Base-by-base conservation (phyloP, 805 yeast species). In the Osmozyma mogii region DNA sequence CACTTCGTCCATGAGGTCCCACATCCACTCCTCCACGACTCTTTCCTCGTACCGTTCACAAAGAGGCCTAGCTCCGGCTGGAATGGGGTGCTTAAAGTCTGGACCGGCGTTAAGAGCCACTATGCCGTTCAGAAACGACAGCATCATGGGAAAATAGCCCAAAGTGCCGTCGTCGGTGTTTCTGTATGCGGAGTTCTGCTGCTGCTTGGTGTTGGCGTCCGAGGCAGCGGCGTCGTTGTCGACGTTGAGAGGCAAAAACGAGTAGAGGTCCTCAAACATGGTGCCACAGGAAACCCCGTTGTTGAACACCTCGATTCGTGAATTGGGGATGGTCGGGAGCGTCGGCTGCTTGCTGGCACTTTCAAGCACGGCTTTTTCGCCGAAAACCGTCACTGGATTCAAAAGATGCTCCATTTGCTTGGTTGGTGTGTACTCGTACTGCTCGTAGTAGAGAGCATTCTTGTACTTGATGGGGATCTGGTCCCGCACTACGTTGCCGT, bases 131-230 rank as follows among this genome's bases (percentile, higher is more conserved):
- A 74, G 75, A 49, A 74, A 92, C 15, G 81, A 82, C 31, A 95
- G 82, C 19, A 84, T 66, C 61, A 87, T 84, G 1, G 98, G 97
- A 55, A 78, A 92, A 50, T 92, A 92, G 0, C 97, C 98, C 31
- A 85, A 56, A 24, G 74, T 61, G 1, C 95, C 95, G 49, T 92
- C 96, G 50, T 92, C 94, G 44, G 72, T 46, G 49, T 64, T 42
- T 27, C 48, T 41, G 40, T 56, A 58, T 27, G 50, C 58, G 39
- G 55, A 61, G 38, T 63, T 54, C 36, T 50, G 65, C 39, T 43
- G 55, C 35, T 63, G 66, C 17, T 43, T 44, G 4, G 56, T 45
- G 38, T 52, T 45, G 9, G 40, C 24, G 19, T 40, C 34, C 37
- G 59, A 33, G 17, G 45, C 56, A 11, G 37, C 32, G 6, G 34